phyloP scores from a whole-genome alignment of 2,329 filamentous ascomycete species.

The Dothideomycetes sp. region DNA sequence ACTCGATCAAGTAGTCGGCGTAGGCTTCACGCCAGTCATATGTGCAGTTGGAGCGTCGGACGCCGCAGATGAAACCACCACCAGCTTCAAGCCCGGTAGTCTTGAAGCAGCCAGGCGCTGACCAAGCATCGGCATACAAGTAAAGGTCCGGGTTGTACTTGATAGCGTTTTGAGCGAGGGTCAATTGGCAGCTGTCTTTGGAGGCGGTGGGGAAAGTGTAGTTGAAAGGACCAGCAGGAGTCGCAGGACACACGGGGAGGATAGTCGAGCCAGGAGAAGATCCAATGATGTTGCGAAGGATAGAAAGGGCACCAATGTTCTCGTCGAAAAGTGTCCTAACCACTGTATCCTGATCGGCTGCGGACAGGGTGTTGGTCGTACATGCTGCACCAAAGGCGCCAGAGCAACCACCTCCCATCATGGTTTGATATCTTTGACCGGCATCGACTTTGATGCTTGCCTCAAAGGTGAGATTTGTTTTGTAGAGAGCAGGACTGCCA shows the following conservation, averaged over 20 bases:
- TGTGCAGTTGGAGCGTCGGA: conserved; percentile 18
- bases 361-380: conserved; percentile 12
- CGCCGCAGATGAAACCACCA: conserved; percentile 19
- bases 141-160: conserved; percentile 19
- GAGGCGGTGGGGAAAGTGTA: conserved; percentile 12
- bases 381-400: conserved; percentile 20
- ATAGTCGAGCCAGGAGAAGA: conserved; percentile 17
- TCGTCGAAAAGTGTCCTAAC: conserved; percentile 17
- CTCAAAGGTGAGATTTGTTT: conserved; percentile 12
- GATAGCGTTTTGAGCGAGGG: conserved; percentile 16
- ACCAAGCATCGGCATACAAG: conserved; percentile 21
- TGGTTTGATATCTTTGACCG: conserved; percentile 16
- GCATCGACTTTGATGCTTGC: conserved; percentile 17
- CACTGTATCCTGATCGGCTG: conserved; percentile 16
- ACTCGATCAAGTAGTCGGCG: conserved; percentile 41
- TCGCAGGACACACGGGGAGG: conserved; percentile 16
- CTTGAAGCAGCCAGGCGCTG: conserved; percentile 20
- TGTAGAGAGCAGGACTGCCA: background rate
- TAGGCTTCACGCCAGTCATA: conserved; percentile 39
- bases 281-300: conserved; percentile 20
- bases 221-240: conserved; percentile 17
- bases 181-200: conserved; percentile 18
- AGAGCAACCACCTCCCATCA: conserved; percentile 20
- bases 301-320: conserved; percentile 19
- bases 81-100: conserved; percentile 15